Evolutionary conservation across 2,329 filamentous ascomycete species (phyloP), one percentile per base, ranked within the genome.

Genomic region (Cytospora piceicola): DNA sequence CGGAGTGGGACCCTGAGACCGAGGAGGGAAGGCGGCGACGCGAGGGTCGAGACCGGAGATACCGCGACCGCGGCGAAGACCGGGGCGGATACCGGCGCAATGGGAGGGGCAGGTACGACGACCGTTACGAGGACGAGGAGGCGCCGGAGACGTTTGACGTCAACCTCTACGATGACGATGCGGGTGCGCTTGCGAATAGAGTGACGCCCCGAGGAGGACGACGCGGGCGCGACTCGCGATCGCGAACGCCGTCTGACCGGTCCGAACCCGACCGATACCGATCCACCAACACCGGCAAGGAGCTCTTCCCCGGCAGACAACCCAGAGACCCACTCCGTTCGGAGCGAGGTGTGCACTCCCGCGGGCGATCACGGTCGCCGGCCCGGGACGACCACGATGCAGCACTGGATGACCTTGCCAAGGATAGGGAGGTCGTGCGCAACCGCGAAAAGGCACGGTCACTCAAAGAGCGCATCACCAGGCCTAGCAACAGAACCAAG

Each of bases 1-100:
- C 94, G 1, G 92, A 97, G 71, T 88, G 93, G 74, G 94, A 97
- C 72, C 93, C 90, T 2, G 88, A 89, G 70, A 93, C 92, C 78
- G 66, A 68, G 22, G 63, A 68, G 46, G 66, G 66, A 39, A 62
- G 61, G 52, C 85, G 87, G 61, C 81, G 88, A 68, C 84, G 88
- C 66, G 82, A 81, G 66, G 82, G 85, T 59, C 82, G 85, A 51
- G 76, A 80, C 65, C 81, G 82, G 65, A 84, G 82, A 73, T 92
- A 89, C 74, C 86, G 88, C 69, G 72, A 75, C 42, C 75, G 75
- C 34, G 70, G 75, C 34, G 70, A 70, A n/a, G 73, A 74, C 64
- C 71, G 73, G 36, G 80, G 81, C 69, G 78, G 78, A 54, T 78
- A 79, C 66, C 76, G 79, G 57, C 81, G 82, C 58, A 34, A 22